Base-by-base conservation (phyloP, 768 basidiomycete species). In the Tephrocybe sp. region DNA sequence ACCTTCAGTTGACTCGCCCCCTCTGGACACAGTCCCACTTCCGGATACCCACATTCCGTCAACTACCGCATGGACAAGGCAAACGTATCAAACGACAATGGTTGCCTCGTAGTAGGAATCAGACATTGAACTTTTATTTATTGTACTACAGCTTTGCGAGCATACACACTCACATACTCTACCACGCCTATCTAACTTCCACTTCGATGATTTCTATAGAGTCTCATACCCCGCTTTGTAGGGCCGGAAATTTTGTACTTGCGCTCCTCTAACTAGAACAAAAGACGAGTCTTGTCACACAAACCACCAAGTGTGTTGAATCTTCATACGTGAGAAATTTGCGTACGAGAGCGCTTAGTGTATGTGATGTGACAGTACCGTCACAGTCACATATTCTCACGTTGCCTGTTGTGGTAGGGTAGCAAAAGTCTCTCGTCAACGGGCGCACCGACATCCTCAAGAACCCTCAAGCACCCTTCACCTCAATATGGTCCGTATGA, bases 401-500 rank as follows among this genome's bases (percentile, higher is more conserved):
- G 71, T 60, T 46, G 44, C 42, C 54, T 49, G 42, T 48, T 45
- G 49, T 44, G 52, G 47, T 44, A 59, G 59, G 54, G 57, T 58
- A 57, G 58, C 57, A 62, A 69, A 68, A 68, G 64, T 60, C 61
- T 67, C 63, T 65, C 68, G 65, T 64, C 69, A 71, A 69, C 72
- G 70, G 64, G 68, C 65, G 64, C 63, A 65, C 56, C 69, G 69
- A 72, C 70, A 71, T 66, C 65, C 68, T 70, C 69, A 69, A 68
- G 72, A 70, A 66, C 57, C 67, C 59, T 70, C 70, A 70, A 70
- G 69, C 62, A 69, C 62, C 58, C 59, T 66, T 59, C 58, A 66
- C 58, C 61, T 60, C 72, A 78, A 63, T 56, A 78, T 78, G 76
- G 76, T 77, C 52, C 59, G 76, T 77, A 66, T 47, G 36, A 56